Evolutionary conservation across 371 early-diverging fungal genomes (phyloP).

Genomic region (Conidiobolus incongruus): DNA sequence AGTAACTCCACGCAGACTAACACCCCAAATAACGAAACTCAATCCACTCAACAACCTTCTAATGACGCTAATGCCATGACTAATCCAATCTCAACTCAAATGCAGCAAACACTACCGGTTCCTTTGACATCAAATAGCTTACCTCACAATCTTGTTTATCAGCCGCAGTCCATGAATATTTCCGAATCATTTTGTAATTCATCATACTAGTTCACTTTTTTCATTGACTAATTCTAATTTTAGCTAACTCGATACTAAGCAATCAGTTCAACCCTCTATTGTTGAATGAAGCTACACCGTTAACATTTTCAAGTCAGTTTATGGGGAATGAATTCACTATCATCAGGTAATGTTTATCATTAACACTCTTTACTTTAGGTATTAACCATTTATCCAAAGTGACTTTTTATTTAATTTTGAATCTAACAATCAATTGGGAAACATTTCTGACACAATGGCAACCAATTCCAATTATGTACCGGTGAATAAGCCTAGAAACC

Average conservation of each 20-base stretch:
- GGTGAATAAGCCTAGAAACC: conserved; percentile 18
- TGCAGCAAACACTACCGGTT: conserved; percentile 6
- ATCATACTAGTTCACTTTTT: not conserved
- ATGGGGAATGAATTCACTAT: conserved; percentile 65
- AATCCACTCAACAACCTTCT: no score
- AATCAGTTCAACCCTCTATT: no score
- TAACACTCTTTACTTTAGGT: not conserved
- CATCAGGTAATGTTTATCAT: conserved; percentile 17
- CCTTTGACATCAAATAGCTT: not conserved
- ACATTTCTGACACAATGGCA: conserved; percentile 5
- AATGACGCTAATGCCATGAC: no score
- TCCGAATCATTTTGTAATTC: not conserved
- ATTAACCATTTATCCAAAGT: not conserved
- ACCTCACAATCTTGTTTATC: conserved; percentile 1
- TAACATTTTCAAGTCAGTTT: conserved; percentile 50
- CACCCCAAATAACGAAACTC: conserved; percentile 6
- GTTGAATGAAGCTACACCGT: conserved; percentile 21
- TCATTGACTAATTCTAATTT: not conserved
- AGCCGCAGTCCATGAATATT: not conserved
- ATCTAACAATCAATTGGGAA: not conserved
- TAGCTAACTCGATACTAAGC: no score
- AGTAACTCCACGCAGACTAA: not conserved
- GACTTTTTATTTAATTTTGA: not conserved
- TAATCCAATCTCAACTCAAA: no score
- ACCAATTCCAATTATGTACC: conserved; percentile 40